Evolutionary conservation across 352 stramenopile genomes (phyloP), one percentile per base, ranked within the genome.

Genomic region (Elongisporangium undulatum): DNA sequence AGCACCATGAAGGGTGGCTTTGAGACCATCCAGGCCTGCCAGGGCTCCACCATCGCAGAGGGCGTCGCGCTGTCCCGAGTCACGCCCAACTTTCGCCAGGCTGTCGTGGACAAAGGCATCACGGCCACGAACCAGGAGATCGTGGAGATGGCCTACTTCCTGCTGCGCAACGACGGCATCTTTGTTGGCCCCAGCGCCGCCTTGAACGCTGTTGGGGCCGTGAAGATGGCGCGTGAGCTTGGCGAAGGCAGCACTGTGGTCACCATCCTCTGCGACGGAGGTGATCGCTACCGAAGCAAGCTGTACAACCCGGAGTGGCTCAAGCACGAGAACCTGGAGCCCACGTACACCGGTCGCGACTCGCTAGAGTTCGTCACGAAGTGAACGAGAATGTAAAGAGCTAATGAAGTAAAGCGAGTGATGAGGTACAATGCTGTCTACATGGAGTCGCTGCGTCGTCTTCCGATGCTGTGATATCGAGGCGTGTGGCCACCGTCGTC

Each of bases 41-140:
- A 84, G 51, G 93, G 71, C 57, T 83, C 57, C 66, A 98, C 87
- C 69, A 98, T 94, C 53, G 97, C 97, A 49, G 94, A 99, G 74
- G 96, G 96, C 21, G 95, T 99, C 51, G 95, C 91, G 8, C 83
- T 97, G 4, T 79, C 90, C 23, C 96, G 96, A 21, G 87, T 98
- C 56, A 97, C 93, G 13, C 85, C 87, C 22, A 98, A 98, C 75
- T 88, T 96, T 50, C 90, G 94, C 59, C 79, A 93, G 8, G 84
- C 77, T 0, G 69, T 96, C 22, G 73, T 98, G 4, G 94, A 98
- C 69, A 80, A 90, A 61, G 92, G 96, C 23, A 84, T 98, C 68
- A 90, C 90, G 55, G 92, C 94, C 49, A 87, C 87, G 1, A 96
- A 97, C 62, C 84, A 97, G 55, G 92, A 98, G 74, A 92, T 96